phyloP scores from a whole-genome alignment of 805 yeast species.

The Blastobotrys terrestris region DNA sequence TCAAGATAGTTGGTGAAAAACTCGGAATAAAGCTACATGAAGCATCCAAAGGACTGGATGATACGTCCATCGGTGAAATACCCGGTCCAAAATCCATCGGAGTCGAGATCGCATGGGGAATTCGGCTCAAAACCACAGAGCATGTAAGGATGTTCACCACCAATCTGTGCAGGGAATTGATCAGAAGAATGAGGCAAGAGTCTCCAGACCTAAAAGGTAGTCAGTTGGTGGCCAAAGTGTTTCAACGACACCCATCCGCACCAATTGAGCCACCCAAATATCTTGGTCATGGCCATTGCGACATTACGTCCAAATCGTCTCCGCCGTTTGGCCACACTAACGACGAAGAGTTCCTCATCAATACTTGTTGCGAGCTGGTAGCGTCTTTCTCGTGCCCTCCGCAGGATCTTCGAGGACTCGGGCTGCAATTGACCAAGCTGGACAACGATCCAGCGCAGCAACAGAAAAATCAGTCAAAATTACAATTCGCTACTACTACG shows the following conservation, averaged over 20 bases:
- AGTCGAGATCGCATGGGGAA: constrained; percentile 88
- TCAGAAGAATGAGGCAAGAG: constrained; percentile 44
- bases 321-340: constrained; percentile 53
- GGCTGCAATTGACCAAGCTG: constrained; percentile 60
- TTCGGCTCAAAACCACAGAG: constrained; percentile 53
- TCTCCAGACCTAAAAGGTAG: constrained; percentile 40
- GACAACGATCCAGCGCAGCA: constrained; percentile 14
- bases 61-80: constrained; percentile 41
- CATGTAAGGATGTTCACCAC: constrained; percentile 63
- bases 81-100: constrained; percentile 65
- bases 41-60: constrained; percentile 63
- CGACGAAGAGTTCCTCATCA: constrained; percentile 52
- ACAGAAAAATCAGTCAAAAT: background rate
- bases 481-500: background rate
- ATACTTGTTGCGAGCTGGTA: constrained; percentile 52
- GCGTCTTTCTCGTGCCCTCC: constrained; percentile 56
- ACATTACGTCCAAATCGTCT: constrained; percentile 51
- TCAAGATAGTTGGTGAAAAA: constrained; percentile 49
- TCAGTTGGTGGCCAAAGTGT: constrained; percentile 57
- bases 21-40: constrained; percentile 59
- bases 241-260: constrained; percentile 57
- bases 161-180: constrained; percentile 54
- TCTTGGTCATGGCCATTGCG: constrained; percentile 82
- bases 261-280: constrained; percentile 72
- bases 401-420: constrained; percentile 68